phyloP scores from a whole-genome alignment of 2,329 filamentous ascomycete species.

The Parastagonospora avenae region DNA sequence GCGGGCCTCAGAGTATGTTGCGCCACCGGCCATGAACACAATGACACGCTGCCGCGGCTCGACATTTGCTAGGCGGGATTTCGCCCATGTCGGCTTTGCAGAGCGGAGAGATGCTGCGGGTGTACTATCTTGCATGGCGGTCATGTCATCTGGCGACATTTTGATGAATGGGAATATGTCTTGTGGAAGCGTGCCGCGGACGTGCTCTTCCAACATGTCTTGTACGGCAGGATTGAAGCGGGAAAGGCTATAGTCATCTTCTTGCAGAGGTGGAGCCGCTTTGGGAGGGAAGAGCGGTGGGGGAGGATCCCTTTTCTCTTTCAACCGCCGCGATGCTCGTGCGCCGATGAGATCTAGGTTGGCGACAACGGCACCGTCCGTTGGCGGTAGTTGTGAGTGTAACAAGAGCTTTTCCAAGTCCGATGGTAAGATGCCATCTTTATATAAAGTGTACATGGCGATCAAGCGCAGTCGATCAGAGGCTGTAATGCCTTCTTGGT shows the following conservation, averaged over 20 bases:
- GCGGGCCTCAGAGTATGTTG: slow-evolving; percentile 88
- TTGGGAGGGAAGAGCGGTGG: slow-evolving; percentile 76
- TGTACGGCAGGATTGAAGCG: slow-evolving; percentile 84
- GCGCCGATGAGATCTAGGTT: slow-evolving; percentile 86
- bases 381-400: slow-evolving; percentile 77
- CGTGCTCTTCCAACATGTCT: slow-evolving; percentile 76
- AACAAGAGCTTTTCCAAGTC: slow-evolving; percentile 84
- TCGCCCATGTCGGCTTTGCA: slow-evolving; percentile 94
- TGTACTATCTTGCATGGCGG: slow-evolving; percentile 59
- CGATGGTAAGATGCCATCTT: slow-evolving; percentile 80
- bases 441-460: slow-evolving; percentile 82
- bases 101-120: slow-evolving; percentile 74
- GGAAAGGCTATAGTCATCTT: slow-evolving; percentile 82
- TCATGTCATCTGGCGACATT: slow-evolving; percentile 64
- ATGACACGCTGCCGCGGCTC: slow-evolving; percentile 91
- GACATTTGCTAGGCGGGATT: slow-evolving; percentile 71
- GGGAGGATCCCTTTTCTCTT: slow-evolving; percentile 72
- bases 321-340: slow-evolving; percentile 72
- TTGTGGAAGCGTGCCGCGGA: slow-evolving; percentile 49
- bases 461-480: slow-evolving; percentile 84
- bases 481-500: slow-evolving; percentile 75
- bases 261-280: slow-evolving; percentile 54
- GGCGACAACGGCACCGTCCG: slow-evolving; percentile 72
- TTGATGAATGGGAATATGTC: slow-evolving; percentile 56
- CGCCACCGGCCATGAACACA: slow-evolving; percentile 93